Evolutionary conservation across 106 monocot species (phyloP), one percentile per base, ranked within the genome.

Genomic region (Dendrobium chrysotoxum): DNA sequence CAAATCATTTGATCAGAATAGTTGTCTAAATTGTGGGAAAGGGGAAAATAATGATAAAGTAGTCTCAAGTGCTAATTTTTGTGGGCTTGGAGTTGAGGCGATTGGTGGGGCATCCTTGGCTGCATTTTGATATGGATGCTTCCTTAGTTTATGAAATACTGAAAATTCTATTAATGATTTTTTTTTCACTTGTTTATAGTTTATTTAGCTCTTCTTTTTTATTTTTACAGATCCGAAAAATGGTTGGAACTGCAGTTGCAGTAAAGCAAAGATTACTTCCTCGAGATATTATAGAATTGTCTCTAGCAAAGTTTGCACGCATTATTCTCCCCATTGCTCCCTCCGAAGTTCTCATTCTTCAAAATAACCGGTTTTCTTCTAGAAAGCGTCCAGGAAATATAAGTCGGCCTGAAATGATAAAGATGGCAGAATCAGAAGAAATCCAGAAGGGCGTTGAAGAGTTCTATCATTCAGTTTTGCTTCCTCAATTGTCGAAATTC

Each of bases 171-270:
- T 9, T 53, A 53, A 11, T 53, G 53, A 9, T 4, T 50, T 53
- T 53, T 53, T 35, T 35, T 35, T 35, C 35, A 35, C 35, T 53
- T 53, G 53, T 53, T 53, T 7, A 53, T 53, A 53, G 0, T 53
- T 5, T 53, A 53, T 53, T 53, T 9, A 53, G 53, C 53, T 53
- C 0, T 53, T 7, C 53, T 53, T 53, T 53, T 16, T 11, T 13
- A 53, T 13, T 28, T 18, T 65, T 25, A 50, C 88, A 98, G 97
- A 94, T 98, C 16, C 85, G 94, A 61, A 98, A 98, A 83, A 98
- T 98, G 97, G 92, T 98, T 46, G 97, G 91, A 35, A 97, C 94
- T 76, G 94, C 97, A 20, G 87, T 94, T 38, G 94, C 97, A 40
- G 92, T 94, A 28, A 94, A 92, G 80, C 88, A 94, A 17, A 82